Evolutionary conservation across 139 green algal species (phyloP), one percentile per base, ranked within the genome.

Genomic region (Chlamydomonas incerta): DNA sequence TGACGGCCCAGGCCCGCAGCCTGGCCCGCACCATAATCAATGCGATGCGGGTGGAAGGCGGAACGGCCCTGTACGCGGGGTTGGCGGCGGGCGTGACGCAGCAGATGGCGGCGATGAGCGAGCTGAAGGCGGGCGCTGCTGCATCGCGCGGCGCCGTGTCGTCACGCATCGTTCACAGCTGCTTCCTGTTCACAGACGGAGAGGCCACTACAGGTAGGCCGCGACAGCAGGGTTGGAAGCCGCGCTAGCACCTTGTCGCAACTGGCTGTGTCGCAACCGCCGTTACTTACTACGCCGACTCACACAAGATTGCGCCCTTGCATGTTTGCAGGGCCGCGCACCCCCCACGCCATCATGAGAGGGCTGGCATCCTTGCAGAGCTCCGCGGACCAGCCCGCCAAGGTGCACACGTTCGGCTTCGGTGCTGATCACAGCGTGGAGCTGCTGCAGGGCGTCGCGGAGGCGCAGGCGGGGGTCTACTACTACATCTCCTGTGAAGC

Each of bases 381-480:
- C 6, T 62, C 60, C 57, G 41, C 35, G 3, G 24, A 33, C 58
- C 71, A 84, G 31, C 58, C 71, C 20, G 70, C 90, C 21, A 92
- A 72, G 24, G 33, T 92, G 8, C 74, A 93, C 76, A 93, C 88
- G 4, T 92, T 93, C 77, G 90, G 90, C 28, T 90, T 91, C 28
- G 88, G 90, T 1, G 14, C 11, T 0, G 85, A 76, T 66, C 88
- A 90, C 67, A 65, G 86, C 72, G 70, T 87, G 28, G 65, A 83
- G 29, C 73, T 93, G 50, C 85, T 93, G 68, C 82, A 91, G 68
- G 70, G 50, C 47, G 82, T 93, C 37, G 90, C 90, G 18, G 80
- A 90, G 34, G 77, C 82, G 26, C 85, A 84, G 58, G 26, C 47
- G 20, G 90, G 90, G n/a, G 70, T 89, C 23, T 91, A 90, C 76